These are phyloP conservation scores for Kwoniella dendrophila DNA, from an alignment of 768 basidiomycete species.

Conservation along the genomic window DNA sequence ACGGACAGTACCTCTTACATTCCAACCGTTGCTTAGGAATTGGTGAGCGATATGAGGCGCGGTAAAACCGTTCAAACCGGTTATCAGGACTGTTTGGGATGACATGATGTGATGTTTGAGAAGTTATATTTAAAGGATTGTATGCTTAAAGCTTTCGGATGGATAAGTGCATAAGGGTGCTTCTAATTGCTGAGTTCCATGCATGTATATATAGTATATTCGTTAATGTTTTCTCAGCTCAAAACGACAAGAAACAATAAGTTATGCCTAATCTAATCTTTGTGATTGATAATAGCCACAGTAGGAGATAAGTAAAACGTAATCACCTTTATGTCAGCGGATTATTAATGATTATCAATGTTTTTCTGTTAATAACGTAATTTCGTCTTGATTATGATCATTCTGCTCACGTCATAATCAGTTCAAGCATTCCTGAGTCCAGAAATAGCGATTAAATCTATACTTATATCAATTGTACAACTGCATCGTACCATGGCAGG, in stretches of 20 bases:
- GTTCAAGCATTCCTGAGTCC: too few species aligned
- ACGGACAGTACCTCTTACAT: slow-evolving; percentile 50
- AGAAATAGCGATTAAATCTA: too few species aligned
- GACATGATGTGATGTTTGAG: slow-evolving; percentile 19
- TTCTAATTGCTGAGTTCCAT: background rate
- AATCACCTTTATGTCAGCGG: background rate
- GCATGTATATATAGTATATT: too few species aligned
- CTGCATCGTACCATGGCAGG: too few species aligned
- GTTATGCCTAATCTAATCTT: slow-evolving; percentile 6
- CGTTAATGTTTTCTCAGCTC: background rate
- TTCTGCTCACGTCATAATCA: background rate
- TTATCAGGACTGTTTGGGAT: slow-evolving; percentile 38
- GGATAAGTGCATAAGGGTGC: background rate
- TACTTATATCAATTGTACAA: too few species aligned
- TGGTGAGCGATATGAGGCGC: slow-evolving; percentile 43
- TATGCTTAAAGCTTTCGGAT: background rate
- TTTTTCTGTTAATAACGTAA: too few species aligned
- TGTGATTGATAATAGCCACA: too few species aligned
- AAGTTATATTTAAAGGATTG: too few species aligned
- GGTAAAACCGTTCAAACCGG: slow-evolving; percentile 48
- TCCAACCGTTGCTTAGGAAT: slow-evolving; percentile 46
- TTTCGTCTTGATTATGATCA: background rate
- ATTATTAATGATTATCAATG: slow-evolving; percentile 2
- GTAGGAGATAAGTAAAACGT: background rate
- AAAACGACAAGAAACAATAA: background rate